Evolutionary conservation across 306 rosid species (phyloP).

Genomic region (Vicia faba): DNA sequence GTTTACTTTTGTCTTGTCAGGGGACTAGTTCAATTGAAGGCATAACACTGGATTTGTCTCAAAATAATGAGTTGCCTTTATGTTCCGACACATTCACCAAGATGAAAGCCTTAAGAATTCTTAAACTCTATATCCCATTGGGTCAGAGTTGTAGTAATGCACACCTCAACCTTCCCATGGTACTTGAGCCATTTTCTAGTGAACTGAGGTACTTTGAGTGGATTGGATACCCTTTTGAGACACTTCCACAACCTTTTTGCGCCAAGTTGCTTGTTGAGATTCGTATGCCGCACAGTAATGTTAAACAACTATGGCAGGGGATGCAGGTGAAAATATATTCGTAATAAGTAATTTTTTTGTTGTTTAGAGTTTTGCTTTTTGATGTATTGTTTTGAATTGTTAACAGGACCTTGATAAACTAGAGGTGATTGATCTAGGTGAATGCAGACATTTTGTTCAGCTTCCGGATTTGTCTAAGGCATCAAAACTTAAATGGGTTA

Average conservation of each 20-base stretch:
- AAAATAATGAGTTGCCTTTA: neutral
- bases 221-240: conserved; percentile 25
- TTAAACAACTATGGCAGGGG: conserved; percentile 39
- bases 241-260: conserved; percentile 25
- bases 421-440: conserved; percentile 15
- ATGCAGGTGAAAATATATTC: conserved; percentile 17
- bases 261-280: conserved; percentile 30
- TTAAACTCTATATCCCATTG: neutral
- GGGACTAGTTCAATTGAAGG: conserved; percentile 39
- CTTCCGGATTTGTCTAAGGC: conserved; percentile 37
- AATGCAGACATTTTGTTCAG: neutral
- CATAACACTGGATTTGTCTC: conserved; percentile 31
- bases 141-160: neutral
- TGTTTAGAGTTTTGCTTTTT: neutral
- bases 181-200: conserved; percentile 8
- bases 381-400: neutral
- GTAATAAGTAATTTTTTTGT: neutral
- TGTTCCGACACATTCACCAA: conserved; percentile 16
- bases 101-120: conserved; percentile 33
- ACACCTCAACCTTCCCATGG: neutral
- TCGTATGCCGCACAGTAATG: conserved; percentile 7
- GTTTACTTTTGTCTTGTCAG: conserved; percentile 15
- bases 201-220: conserved; percentile 37
- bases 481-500: conserved; percentile 17
- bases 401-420: conserved; percentile 21